Evolutionary conservation across 176 grass and related monocot genomes (phyloP).

Genomic region (Zoysia japonica): DNA sequence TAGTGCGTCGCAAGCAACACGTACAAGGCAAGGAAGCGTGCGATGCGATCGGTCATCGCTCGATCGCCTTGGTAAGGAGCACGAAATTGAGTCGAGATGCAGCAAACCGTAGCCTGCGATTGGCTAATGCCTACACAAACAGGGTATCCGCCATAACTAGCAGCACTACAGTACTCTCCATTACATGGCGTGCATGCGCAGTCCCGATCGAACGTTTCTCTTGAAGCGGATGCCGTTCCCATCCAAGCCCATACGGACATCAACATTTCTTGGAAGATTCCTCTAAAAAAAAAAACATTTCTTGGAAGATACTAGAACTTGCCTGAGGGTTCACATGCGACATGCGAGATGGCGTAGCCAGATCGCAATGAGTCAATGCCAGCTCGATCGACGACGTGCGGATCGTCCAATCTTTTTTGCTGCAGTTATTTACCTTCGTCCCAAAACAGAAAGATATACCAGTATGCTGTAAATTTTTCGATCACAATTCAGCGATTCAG

Average conservation of each 20-base stretch:
- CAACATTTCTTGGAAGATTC: too few species aligned
- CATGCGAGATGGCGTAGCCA: constrained; percentile 26
- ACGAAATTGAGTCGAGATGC: constrained; percentile 29
- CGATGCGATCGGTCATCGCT: constrained; percentile 7
- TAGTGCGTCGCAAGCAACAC: constrained; percentile 34
- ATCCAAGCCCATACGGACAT: too few species aligned
- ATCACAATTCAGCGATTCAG: too few species aligned
- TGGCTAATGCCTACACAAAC: background rate
- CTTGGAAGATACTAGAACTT: background rate
- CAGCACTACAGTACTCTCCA: background rate
- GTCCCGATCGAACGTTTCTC: background rate
- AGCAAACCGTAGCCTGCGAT: background rate
- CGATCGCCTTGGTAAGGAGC: constrained; percentile 34
- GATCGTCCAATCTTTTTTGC: background rate
- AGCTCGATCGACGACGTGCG: constrained; percentile 33
- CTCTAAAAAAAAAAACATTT: too few species aligned
- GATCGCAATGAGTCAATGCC: background rate
- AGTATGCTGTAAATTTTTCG: background rate
- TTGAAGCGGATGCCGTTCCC: too few species aligned
- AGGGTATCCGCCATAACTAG: background rate
- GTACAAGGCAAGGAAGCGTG: constrained; percentile 25
- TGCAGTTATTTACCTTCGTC: background rate
- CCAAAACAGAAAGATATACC: background rate
- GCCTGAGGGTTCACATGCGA: background rate
- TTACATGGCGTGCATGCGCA: background rate